phyloP scores from a whole-genome alignment of 305 asterid genomes.

The Withania somnifera region DNA sequence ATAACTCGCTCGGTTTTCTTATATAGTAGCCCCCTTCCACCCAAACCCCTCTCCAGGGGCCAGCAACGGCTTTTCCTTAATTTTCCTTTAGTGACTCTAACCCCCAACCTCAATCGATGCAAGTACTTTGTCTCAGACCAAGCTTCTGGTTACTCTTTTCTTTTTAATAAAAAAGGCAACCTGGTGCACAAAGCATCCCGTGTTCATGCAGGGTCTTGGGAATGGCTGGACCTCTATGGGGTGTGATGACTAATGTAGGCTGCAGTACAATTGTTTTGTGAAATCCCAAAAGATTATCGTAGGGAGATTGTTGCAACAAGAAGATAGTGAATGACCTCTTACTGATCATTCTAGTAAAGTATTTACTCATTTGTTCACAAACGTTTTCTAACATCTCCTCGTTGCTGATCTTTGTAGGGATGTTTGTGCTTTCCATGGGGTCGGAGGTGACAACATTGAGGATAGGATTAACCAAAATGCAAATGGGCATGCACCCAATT shows the following conservation, averaged over 20 bases:
- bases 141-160: background rate
- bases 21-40: background rate
- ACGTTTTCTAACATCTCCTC: background rate
- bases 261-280: background rate
- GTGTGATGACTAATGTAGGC: background rate
- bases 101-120: background rate
- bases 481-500: slow-evolving; percentile 6
- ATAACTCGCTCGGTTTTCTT: background rate
- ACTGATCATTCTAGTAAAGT: background rate
- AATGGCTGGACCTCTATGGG: background rate
- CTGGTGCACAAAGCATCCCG: background rate
- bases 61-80: background rate
- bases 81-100: background rate
- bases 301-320: background rate
- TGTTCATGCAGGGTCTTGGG: background rate
- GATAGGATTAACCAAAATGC: background rate
- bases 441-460: slow-evolving; percentile 23
- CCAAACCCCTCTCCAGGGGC: background rate
- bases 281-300: background rate
- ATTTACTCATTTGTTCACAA: background rate
- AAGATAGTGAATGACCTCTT: background rate
- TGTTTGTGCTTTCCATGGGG: slow-evolving; percentile 74
- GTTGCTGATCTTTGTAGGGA: slow-evolving; percentile 24
- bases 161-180: background rate
- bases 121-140: background rate